A percentile compares a stretch with the other conserved stretches of the same genome.
Evolutionary conservation across 2,329 filamentous ascomycete genomes (phyloP).

Genomic region (Ophiognomonia clavigignenti-juglandacearum): DNA sequence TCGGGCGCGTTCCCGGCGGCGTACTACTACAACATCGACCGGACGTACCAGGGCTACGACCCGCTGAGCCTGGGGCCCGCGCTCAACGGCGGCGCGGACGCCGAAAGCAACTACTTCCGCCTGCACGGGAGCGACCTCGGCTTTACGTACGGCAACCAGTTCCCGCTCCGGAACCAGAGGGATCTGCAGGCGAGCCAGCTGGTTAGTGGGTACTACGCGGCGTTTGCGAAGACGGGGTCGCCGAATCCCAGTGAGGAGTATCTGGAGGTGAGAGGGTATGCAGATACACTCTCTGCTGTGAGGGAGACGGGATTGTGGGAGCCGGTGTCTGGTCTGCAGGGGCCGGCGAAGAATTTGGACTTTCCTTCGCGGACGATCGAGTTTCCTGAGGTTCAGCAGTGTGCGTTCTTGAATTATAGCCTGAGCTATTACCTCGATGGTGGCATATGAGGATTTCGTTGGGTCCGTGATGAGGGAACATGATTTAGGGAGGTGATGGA

Average conservation of each 20-base stretch:
- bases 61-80: conserved; percentile 2
- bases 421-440: conserved; percentile 10
- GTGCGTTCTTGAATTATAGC: conserved; percentile 11
- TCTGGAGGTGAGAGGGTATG: conserved; percentile 4
- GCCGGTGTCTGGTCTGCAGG: background rate
- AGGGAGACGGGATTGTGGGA: conserved; percentile 9
- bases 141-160: conserved; percentile 12
- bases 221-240: conserved; percentile 7
- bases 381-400: conserved; percentile 7
- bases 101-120: conserved; percentile 11
- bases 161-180: conserved; percentile 5
- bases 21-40: conserved; percentile 13
- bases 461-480: too few relatives aligned
- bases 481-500: too few relatives aligned
- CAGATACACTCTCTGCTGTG: conserved; percentile 1
- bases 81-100: conserved; percentile 3
- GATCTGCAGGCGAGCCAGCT: conserved; percentile 13
- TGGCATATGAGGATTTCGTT: background rate
- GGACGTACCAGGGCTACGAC: conserved; percentile 11
- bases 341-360: conserved; percentile 9
- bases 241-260: conserved; percentile 9
- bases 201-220: conserved; percentile 13
- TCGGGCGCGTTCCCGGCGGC: conserved; percentile 10
- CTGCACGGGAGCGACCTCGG: conserved; percentile 13
- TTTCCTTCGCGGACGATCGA: conserved; percentile 6